Base-by-base conservation (phyloP, 768 basidiomycete species). In the Stropharia rugosoannulata region DNA sequence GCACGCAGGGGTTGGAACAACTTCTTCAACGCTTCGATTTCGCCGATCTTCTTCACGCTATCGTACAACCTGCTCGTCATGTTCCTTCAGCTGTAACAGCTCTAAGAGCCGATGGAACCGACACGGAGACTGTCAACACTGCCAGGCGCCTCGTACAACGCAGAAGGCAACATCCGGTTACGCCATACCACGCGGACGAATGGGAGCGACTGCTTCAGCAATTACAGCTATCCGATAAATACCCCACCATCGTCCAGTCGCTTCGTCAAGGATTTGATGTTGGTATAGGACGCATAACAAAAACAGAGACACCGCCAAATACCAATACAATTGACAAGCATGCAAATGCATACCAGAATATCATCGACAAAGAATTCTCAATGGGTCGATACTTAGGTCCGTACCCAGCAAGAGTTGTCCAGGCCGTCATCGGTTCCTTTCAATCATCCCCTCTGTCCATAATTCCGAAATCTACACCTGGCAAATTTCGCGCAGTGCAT, bases 121-220 rank as follows among this genome's bases (percentile, higher is more conserved):
- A 22, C 22, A 4, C 22, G 4, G 22, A 22, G 22, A 42, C n/a
- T 8, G 19, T 42, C 76, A 80, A 41, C 68, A 77, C 19, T 77
- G 79, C 64, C 65, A 73, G 48, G 43, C 25, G 0, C 80, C 78
- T 59, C 64, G 70, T 75, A 65, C 51, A 49, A 68, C 66, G 12
- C 64, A 72, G 45, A 47, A 47, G 5, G 18, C 11, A 1, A 9
- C 8, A 22, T 1, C 19, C 45, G 9, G n/a, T 25, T 10, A 19
- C 45, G 4, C 45, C 45, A 9, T 47, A 47, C 19, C 19, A 47
- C 1, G 22, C 45, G 6, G 22, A 47, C 10, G 29, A 7, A 22
- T 47, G 45, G 45, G 18, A 47, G 19, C 13, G 7, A 6, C 18
- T 25, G n/a, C 45, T 47, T 27, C 18, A n/a, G 6, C n/a, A 19